These are phyloP conservation scores for Trichophyton equinum DNA, from an alignment of 2,329 filamentous ascomycete species.

Conservation along the genomic window DNA sequence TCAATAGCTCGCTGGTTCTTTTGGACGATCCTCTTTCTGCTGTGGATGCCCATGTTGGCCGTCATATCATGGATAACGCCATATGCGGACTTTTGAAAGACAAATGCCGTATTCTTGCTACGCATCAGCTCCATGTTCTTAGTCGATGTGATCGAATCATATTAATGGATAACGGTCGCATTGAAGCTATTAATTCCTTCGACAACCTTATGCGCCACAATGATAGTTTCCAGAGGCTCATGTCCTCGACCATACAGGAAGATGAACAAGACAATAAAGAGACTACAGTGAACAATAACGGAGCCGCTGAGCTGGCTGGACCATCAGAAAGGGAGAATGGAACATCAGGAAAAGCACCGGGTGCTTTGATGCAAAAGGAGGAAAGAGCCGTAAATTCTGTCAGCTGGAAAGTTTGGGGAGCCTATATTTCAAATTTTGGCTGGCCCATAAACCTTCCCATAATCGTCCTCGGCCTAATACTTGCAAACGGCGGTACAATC, in stretches of 20 bases:
- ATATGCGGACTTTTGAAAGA: constrained; percentile 78
- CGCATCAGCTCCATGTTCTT: constrained; percentile 88
- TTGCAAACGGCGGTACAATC: constrained; percentile 76
- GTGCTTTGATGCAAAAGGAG: constrained; percentile 36
- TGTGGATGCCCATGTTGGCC: constrained; percentile 46
- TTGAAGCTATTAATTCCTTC: constrained; percentile 79
- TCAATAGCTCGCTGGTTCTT: constrained; percentile 49
- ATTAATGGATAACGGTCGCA: constrained; percentile 77
- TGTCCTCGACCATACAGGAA: constrained; percentile 65
- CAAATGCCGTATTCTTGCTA: constrained; percentile 84
- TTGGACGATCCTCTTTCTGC: constrained; percentile 53
- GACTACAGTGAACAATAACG: constrained; percentile 33
- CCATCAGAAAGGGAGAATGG: constrained; percentile 39
- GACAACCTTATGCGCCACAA: constrained; percentile 73
- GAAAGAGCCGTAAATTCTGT: constrained; percentile 60
- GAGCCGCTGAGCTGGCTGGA: constrained; percentile 36
- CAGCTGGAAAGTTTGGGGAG: constrained; percentile 64
- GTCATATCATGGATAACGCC: constrained; percentile 79
- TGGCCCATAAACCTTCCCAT: constrained; percentile 51
- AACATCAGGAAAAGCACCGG: constrained; percentile 24
- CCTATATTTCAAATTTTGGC: constrained; percentile 63
- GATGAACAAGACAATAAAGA: constrained; percentile 35
- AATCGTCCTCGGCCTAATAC: constrained; percentile 51
- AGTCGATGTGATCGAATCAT: constrained; percentile 83
- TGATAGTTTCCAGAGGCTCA: constrained; percentile 64